Percentiles rank a stretch among this genome's conserved stretches.
These are phyloP conservation scores for Raffaelea deltoideospora DNA, from an alignment of 2,329 filamentous ascomycete genomes.

Conservation along the genomic window DNA sequence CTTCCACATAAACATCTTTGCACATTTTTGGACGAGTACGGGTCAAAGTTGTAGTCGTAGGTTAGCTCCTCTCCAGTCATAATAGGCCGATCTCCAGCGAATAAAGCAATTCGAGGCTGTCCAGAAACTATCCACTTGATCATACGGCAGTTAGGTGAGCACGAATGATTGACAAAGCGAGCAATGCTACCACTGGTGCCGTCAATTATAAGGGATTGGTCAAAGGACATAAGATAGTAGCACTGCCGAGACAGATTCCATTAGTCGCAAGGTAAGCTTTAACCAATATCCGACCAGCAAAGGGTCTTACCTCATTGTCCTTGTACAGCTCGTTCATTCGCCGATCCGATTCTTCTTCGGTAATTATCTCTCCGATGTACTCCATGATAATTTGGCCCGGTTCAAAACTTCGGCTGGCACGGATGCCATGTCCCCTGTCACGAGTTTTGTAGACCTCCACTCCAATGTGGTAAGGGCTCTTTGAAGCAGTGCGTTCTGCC, in stretches of 20 bases:
- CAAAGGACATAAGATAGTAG: slow-evolving; percentile 97
- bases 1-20: slow-evolving; percentile 51
- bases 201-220: slow-evolving; percentile 97
- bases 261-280: no score
- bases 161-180: slow-evolving; percentile 96
- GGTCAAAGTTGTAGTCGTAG: slow-evolving; percentile 73
- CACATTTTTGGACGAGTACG: slow-evolving; percentile 53
- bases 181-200: slow-evolving; percentile 91
- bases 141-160: slow-evolving; percentile 92
- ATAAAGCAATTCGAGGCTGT: slow-evolving; percentile 90
- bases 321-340: slow-evolving; percentile 92
- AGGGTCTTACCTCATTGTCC: slow-evolving; percentile 76
- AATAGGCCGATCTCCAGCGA: slow-evolving; percentile 78
- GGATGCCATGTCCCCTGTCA: slow-evolving; percentile 81
- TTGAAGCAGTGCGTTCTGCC: slow-evolving; percentile 45
- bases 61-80: slow-evolving; percentile 92
- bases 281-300: no score
- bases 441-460: slow-evolving; percentile 88
- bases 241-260: slow-evolving; percentile 54
- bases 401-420: slow-evolving; percentile 75
- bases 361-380: slow-evolving; percentile 96
- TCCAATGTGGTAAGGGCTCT: slow-evolving; percentile 73
- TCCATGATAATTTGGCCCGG: slow-evolving; percentile 95
- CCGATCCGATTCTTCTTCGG: slow-evolving; percentile 79
- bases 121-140: slow-evolving; percentile 94